Conservation (phyloP, 108 stramenopile genomes). For the Fistulifera pelliculosa region DNA sequence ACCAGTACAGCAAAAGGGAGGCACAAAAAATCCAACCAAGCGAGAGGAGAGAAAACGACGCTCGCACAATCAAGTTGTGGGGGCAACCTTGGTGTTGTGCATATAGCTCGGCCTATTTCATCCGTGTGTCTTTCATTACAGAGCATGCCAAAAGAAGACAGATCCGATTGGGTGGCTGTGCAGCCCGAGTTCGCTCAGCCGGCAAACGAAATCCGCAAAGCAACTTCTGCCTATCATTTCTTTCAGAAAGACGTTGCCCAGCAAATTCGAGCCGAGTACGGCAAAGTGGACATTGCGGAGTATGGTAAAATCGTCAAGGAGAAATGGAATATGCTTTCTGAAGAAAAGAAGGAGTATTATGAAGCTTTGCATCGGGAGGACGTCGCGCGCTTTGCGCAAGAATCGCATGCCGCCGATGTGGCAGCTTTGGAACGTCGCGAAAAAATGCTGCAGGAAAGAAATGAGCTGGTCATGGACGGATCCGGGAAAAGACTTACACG, state of each 20-base stretch:
- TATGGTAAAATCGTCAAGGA: slow-evolving; percentile 46
- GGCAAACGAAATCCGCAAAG: slow-evolving; percentile 41
- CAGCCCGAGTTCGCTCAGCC: slow-evolving; percentile 44
- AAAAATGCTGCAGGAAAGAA: slow-evolving; percentile 36
- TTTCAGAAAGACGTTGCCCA: slow-evolving; percentile 52
- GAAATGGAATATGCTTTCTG: slow-evolving; percentile 43
- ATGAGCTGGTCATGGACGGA: slow-evolving; percentile 38
- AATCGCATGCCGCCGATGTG: slow-evolving; percentile 68
- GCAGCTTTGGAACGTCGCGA: slow-evolving; percentile 50
- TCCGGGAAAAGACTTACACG: slow-evolving; percentile 32
- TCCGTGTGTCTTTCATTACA: too few species aligned
- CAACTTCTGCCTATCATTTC: slow-evolving; percentile 57
- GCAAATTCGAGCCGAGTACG: slow-evolving; percentile 45
- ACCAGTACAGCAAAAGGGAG: too few species aligned
- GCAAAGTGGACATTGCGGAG: slow-evolving; percentile 46
- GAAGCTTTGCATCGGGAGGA: slow-evolving; percentile 55
- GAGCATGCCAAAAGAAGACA: slow-evolving; percentile 48
- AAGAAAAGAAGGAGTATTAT: slow-evolving; percentile 28
- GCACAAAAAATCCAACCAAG: too few species aligned
- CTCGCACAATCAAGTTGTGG: too few species aligned
- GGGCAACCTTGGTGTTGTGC: too few species aligned
- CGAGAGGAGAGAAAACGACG: too few species aligned
- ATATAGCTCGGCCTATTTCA: too few species aligned
- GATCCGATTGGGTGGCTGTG: slow-evolving; percentile 79
- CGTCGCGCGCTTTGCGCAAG: slow-evolving; percentile 39